Evolutionary conservation across 225 moss, liverwort and hornwort genomes (phyloP), one percentile per base, ranked within the genome.

Genomic region (Antitrichia curtipendula): DNA sequence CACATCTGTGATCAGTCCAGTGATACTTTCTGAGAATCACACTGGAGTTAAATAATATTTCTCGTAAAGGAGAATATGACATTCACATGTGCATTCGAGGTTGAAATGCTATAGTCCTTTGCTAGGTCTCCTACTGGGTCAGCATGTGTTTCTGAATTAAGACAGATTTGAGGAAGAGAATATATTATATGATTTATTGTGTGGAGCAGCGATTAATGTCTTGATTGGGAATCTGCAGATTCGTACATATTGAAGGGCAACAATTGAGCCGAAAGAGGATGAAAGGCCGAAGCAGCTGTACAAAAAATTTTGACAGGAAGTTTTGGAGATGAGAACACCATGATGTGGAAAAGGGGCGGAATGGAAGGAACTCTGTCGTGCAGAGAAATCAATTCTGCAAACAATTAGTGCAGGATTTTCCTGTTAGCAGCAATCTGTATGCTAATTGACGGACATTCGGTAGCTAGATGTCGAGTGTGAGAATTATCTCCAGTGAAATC

Each of bases 291-390:
- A 89, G 89, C 84, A 91, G 88, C 84, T 89, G 91, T 89, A 91
- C 86, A 91, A 85, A 89, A 91, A 89, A 38, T 86, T 91, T 92
- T 89, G 91, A 92, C 89, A 84, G 86, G 76, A 59, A 89, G 86
- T 91, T 91, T 92, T 91, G 92, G 87, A 87, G 85, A 89, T 85
- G 85, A 89, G 88, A 58, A 87, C 64, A 81, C 65, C 82, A 66
- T 73, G 74, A 86, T 88, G 66, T 69, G 79, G 53, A 87, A 85
- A 85, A 77, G 54, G 50, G 71, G 71, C 84, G 69, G 83, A 80
- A 49, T 69, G 86, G 84, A 82, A 81, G 84, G 57, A 81, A 86
- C 77, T 84, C 34, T 50, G 83, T 86, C 66, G 71, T 83, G 88
- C 45, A 32, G 62, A 76, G 70, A 17, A n/a, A 62, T n/a, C 3